Percentiles rank a stretch among this genome's conserved stretches.
phyloP scores from a whole-genome alignment of 2,329 filamentous ascomycete species.

The Fusarium keratoplasticum region DNA sequence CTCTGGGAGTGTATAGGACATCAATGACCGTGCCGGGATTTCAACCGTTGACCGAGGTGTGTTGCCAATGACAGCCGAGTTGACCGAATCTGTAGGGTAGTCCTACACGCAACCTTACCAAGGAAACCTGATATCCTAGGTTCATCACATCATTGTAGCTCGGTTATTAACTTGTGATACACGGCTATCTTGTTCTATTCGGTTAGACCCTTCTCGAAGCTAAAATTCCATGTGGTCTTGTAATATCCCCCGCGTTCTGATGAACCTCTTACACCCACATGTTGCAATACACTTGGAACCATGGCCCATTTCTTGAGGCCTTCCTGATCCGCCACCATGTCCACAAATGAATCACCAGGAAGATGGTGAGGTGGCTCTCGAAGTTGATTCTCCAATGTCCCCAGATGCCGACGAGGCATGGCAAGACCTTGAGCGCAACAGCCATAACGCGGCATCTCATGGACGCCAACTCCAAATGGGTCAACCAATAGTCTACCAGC shows the following conservation, averaged over 20 bases:
- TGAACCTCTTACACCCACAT: conserved; percentile 46
- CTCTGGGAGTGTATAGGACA: not conserved
- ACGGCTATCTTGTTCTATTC: not conserved
- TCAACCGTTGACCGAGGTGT: conserved; percentile 26
- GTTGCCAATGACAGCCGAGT: conserved; percentile 6
- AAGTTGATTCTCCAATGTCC: conserved; percentile 30
- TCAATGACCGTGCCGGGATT: not conserved
- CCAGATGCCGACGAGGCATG: conserved; percentile 44
- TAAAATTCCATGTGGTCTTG: conserved; percentile 49
- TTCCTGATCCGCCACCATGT: conserved; percentile 41
- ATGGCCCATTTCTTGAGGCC: conserved; percentile 47
- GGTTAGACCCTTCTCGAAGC: conserved; percentile 42
- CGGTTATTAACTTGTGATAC: not conserved
- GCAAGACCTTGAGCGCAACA: conserved; percentile 52
- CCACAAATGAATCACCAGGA: conserved; percentile 47
- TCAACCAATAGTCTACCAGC: conserved; percentile 43
- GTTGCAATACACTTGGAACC: conserved; percentile 49
- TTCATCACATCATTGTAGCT: not conserved
- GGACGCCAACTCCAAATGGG: conserved; percentile 40
- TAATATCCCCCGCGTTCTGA: conserved; percentile 38
- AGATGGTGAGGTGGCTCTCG: conserved; percentile 33
- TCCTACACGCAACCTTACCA: not conserved
- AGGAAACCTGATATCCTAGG: not conserved
- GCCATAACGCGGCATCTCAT: conserved; percentile 50
- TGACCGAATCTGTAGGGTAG: not conserved